A percentile compares a stretch with the other conserved stretches of the same genome.
Conservation (phyloP, 257 asterid genomes). For the Knoxia roxburghii region DNA sequence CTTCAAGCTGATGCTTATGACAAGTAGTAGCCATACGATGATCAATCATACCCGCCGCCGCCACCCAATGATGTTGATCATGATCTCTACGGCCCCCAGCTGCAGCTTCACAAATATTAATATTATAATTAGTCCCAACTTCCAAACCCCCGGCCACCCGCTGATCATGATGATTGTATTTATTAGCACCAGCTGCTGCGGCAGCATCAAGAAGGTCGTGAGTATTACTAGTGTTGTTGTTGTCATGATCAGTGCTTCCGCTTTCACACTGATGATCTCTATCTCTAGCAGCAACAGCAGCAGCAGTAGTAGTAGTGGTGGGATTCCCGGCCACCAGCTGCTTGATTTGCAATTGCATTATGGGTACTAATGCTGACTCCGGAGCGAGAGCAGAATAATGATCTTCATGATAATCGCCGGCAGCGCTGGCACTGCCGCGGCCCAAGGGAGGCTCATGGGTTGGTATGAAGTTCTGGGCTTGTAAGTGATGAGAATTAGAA, state of each 20-base stretch:
- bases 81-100: too few relatives aligned
- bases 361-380: slow-evolving; percentile 12
- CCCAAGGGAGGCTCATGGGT: slow-evolving; percentile 26
- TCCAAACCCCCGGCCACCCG: slow-evolving; percentile 21
- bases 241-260: slow-evolving; percentile 34
- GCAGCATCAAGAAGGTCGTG: too few relatives aligned
- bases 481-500: slow-evolving; percentile 29
- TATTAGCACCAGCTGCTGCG: too few relatives aligned
- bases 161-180: not conserved
- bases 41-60: slow-evolving; percentile 44
- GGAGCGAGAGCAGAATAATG: slow-evolving; percentile 25
- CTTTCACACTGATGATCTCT: slow-evolving; percentile 46
- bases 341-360: slow-evolving; percentile 40
- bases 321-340: slow-evolving; percentile 39
- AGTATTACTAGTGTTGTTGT: not conserved
- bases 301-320: slow-evolving; percentile 9
- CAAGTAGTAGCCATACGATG: slow-evolving; percentile 14
- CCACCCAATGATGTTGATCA: slow-evolving; percentile 30
- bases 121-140: slow-evolving; percentile 21
- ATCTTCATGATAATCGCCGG: slow-evolving; percentile 21
- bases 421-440: too few relatives aligned
- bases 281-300: not conserved
- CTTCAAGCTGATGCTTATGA: not conserved
- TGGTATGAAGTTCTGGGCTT: slow-evolving; percentile 43
- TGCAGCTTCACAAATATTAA: too few relatives aligned